Evolutionary conservation across 805 yeast species (phyloP).

Genomic region (Vanderwaltozyma tropicalis): DNA sequence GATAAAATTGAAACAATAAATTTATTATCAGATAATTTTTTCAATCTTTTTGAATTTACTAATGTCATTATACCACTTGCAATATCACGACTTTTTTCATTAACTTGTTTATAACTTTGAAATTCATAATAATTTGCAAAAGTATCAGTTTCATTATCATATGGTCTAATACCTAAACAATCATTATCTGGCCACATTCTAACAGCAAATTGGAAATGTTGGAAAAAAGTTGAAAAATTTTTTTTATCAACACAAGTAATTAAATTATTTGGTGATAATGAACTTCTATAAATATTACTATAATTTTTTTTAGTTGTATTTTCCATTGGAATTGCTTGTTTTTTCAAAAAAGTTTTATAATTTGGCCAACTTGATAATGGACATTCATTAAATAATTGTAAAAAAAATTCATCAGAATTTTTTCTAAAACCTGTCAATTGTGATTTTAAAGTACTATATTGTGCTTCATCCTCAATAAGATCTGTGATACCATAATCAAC

Average conservation of each 20-base stretch:
- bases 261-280: constrained; percentile 24
- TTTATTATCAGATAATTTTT: constrained; percentile 22
- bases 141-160: constrained; percentile 23
- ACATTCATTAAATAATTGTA: constrained; percentile 12
- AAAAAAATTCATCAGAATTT: constrained; percentile 22
- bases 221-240: constrained; percentile 35
- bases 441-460: constrained; percentile 11
- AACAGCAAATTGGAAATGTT: constrained; percentile 35
- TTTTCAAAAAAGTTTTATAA: constrained; percentile 16
- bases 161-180: constrained; percentile 38
- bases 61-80: constrained; percentile 47
- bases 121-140: constrained; percentile 22
- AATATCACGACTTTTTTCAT: constrained; percentile 34
- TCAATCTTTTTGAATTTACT: constrained; percentile 31
- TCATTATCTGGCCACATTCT: constrained; percentile 29
- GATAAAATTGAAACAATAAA: constrained; percentile 50
- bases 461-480: constrained; percentile 16
- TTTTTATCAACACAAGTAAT: constrained; percentile 34
- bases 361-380: constrained; percentile 20
- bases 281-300: constrained; percentile 44
- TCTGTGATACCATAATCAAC: constrained; percentile 15
- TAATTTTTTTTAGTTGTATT: constrained; percentile 28
- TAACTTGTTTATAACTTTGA: constrained; percentile 35
- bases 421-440: constrained; percentile 11
- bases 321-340: constrained; percentile 31